Evolutionary conservation across 345 rosid species (phyloP).

Genomic region (Bruguiera parviflora): DNA sequence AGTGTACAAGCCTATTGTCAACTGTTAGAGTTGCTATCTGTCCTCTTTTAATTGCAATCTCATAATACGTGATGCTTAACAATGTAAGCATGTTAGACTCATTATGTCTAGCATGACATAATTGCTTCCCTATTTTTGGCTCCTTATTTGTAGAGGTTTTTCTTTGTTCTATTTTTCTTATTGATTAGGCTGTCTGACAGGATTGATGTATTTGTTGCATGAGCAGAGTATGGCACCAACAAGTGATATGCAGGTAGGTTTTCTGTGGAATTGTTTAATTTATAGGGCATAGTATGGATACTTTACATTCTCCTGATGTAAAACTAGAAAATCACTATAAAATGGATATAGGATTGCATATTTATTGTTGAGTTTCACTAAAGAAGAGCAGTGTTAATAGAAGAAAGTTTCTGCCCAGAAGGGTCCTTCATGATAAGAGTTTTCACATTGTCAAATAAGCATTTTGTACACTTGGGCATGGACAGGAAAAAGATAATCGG

Average conservation of each 20-base stretch:
- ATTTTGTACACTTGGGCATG: too few relatives aligned
- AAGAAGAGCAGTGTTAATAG: too few relatives aligned
- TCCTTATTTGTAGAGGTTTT: slow-evolving; percentile 23
- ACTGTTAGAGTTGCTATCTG: neutral
- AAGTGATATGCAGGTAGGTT: slow-evolving; percentile 76
- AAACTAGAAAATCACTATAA: too few relatives aligned
- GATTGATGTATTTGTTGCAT: slow-evolving; percentile 68
- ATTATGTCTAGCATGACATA: neutral
- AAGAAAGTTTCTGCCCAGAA: too few relatives aligned
- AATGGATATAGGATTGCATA: too few relatives aligned
- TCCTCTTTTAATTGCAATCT: neutral
- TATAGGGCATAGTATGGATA: too few relatives aligned
- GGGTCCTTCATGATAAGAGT: too few relatives aligned
- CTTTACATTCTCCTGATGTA: neutral
- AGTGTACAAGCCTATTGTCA: neutral
- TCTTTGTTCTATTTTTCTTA: slow-evolving; percentile 42
- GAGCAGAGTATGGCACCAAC: slow-evolving; percentile 57
- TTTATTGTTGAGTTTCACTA: too few relatives aligned
- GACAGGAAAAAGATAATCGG: too few relatives aligned
- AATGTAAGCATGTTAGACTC: too few relatives aligned
- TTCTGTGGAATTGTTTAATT: slow-evolving; percentile 9
- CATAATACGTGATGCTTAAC: neutral
- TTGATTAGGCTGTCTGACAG: slow-evolving; percentile 74
- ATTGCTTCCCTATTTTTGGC: neutral
- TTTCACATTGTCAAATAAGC: too few relatives aligned